Base-by-base conservation (phyloP, 306 rosid species). In the Chamaecrista fasciculata region DNA sequence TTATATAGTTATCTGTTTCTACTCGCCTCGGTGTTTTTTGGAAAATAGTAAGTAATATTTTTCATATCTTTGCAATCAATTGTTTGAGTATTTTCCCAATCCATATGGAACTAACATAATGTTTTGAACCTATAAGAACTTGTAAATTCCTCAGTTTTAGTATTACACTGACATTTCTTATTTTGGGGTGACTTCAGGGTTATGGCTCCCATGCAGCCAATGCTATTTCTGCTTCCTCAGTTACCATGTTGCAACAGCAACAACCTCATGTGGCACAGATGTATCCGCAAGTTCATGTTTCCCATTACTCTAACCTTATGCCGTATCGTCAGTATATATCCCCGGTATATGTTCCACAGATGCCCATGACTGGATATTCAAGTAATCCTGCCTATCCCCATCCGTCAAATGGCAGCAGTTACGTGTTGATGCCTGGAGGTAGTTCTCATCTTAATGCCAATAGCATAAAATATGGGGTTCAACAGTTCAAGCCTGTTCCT, bases 231-330 rank as follows among this genome's bases (percentile, higher is more conserved):
- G 66, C 92, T 20, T 89, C 97, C 36, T 76, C 99, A 48, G 76
- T 87, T 62, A 16, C 95, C 58, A 84, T 89, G 96, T 69, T 91
- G 51, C 99, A 95, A 70, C 99, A 89, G 61, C 96, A 60, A 36
- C 66, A 87, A 64, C 87, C 88, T 19, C 84, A 82, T 0, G 92
- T 91, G 75, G 87, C 95, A 4, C 99, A 91, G 84, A 87, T 95
- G 87, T 95, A 95, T 81, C 99, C 99, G 0, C 97, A 89, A 91
- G 92, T 95, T 74, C 99, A 94, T 43, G 86, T 94, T 72, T 84
- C 96, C 11, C 99, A 91, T 81, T 95, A 51, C 66, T 83, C 95
- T 31, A 95, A 91, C 73, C 89, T 91, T 24, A 84, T 95, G 97
- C 99, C 99, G 6, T 91, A 78, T 79, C 96, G 99, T 11, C 99